Conservation (phyloP, 1,284 basidiomycete species). For the Erythrobasidium hasegawianum region DNA sequence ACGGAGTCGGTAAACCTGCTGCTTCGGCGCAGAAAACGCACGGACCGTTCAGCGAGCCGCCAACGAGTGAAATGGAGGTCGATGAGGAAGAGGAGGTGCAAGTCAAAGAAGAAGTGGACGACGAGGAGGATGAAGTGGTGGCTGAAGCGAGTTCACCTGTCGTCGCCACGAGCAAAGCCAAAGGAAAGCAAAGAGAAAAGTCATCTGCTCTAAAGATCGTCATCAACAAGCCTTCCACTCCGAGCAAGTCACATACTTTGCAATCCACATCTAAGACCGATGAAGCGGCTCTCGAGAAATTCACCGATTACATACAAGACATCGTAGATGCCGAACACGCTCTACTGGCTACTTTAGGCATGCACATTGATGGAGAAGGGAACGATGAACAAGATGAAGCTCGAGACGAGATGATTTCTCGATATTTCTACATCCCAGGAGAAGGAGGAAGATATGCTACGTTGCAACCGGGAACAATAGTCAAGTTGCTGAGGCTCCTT, state of each 20-base stretch:
- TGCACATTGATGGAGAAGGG: background rate
- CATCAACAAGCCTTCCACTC: background rate
- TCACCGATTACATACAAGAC: conserved; percentile 16
- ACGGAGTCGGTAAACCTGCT: background rate
- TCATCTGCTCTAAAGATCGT: background rate
- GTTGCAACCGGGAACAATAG: background rate
- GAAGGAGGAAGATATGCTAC: background rate
- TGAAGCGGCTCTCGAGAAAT: conserved; percentile 5
- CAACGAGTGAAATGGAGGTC: conserved; percentile 16
- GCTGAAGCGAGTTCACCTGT: background rate
- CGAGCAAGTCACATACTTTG: background rate
- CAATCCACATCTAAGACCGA: conserved; percentile 7
- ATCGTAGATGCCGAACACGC: conserved; percentile 30
- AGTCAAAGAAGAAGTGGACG: background rate
- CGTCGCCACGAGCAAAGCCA: background rate
- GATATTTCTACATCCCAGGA: background rate
- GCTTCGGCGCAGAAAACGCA: background rate
- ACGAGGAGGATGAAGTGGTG: background rate
- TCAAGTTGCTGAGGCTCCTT: background rate
- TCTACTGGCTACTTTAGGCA: background rate
- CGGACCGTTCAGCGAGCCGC: conserved; percentile 3
- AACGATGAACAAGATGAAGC: background rate
- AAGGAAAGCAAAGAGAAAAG: background rate
- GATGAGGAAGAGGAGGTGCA: background rate
- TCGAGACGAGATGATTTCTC: background rate